Percentiles rank a stretch among this genome's conserved stretches.
Conservation (phyloP, 805 yeast species). For the Metschnikowia orientalis region DNA sequence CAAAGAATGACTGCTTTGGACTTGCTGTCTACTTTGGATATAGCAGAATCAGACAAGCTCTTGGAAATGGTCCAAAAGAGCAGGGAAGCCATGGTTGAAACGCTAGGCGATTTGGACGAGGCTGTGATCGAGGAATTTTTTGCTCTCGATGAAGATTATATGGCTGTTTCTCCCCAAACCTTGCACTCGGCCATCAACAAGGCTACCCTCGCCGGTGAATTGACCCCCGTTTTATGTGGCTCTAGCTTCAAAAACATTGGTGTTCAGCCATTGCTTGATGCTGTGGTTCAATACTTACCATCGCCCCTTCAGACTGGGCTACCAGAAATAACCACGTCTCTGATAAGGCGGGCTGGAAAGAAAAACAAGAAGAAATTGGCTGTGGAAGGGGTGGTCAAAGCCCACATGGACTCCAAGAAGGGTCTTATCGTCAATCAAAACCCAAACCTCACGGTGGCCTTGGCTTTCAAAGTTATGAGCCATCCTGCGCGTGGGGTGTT, state of each 20-base stretch:
- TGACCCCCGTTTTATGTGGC: conserved; percentile 87
- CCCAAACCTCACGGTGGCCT: conserved; percentile 62
- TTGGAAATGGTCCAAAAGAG: conserved; percentile 50
- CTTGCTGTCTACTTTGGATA: conserved; percentile 26
- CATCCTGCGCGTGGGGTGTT: conserved; percentile 80
- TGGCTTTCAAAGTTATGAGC: conserved; percentile 88
- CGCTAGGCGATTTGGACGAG: conserved; percentile 81
- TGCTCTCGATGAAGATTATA: conserved; percentile 64
- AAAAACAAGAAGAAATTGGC: conserved; percentile 17
- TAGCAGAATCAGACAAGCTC: conserved; percentile 12
- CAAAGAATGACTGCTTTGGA: conserved; percentile 46
- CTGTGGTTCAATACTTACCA: conserved; percentile 73
- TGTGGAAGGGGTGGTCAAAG: conserved; percentile 23
- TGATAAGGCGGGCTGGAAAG: conserved; percentile 16
- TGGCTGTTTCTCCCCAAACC: conserved; percentile 52
- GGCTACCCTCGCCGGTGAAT: conserved; percentile 53
- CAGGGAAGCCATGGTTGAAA: conserved; percentile 76
- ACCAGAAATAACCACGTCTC: conserved; percentile 46
- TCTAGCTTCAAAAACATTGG: conserved; percentile 91
- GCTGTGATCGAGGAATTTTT: conserved; percentile 69
- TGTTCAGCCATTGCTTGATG: conserved; percentile 80
- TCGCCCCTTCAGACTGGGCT: conserved; percentile 63
- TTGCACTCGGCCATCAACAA: conserved; percentile 59
- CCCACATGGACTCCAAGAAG: conserved; percentile 32
- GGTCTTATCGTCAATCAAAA: conserved; percentile 55